Conservation (phyloP, 2,329 filamentous ascomycete species). For the Botryotinia calthae region DNA sequence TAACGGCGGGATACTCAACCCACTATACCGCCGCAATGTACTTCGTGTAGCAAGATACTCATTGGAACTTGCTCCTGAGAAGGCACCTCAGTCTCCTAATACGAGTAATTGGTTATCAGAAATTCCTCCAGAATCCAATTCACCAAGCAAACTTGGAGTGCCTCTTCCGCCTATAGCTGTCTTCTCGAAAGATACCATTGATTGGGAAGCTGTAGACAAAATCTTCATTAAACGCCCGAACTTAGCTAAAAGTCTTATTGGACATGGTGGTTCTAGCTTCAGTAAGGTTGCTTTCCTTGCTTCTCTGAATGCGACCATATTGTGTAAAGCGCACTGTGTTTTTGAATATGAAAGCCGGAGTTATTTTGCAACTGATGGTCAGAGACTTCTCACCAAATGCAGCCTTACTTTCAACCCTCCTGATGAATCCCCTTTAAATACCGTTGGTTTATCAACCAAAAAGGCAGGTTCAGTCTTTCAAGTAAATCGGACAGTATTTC, state of each 20-base stretch:
- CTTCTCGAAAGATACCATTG: neutral
- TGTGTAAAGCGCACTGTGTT: neutral
- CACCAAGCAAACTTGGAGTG: neutral
- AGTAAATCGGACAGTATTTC: neutral
- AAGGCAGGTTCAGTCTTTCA: neutral
- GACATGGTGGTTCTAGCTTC: neutral
- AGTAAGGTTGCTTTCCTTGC: neutral
- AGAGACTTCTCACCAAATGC: neutral
- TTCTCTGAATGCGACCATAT: neutral
- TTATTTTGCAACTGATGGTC: neutral
- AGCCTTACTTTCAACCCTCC: neutral
- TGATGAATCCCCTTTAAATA: neutral
- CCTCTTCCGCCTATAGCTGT: neutral
- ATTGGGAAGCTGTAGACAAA: neutral
- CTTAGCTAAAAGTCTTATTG: neutral
- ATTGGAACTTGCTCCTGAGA: neutral
- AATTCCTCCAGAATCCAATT: neutral
- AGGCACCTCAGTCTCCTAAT: neutral
- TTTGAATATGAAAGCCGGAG: neutral
- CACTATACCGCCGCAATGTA: conserved; percentile 5
- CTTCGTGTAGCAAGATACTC: neutral
- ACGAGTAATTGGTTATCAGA: conserved; percentile 1
- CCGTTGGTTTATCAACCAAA: neutral
- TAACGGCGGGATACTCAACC: neutral
- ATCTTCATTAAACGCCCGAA: neutral